A percentile compares a stretch with the other conserved stretches of the same genome.
phyloP scores from a whole-genome alignment of 805 yeast genomes.

The Wickerhamomyces chambardii region DNA sequence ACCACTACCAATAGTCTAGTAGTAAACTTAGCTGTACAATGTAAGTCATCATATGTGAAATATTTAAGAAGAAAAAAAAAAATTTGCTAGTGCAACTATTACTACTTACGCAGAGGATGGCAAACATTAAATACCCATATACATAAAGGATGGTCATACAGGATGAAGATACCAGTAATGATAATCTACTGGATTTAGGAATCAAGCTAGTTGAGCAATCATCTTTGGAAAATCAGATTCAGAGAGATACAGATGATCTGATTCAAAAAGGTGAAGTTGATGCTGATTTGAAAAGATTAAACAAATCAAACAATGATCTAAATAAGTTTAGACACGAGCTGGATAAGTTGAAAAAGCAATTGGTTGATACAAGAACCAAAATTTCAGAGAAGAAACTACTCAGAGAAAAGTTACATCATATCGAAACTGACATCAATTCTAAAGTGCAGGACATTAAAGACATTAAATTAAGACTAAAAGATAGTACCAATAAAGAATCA shows the following conservation, averaged over 20 bases:
- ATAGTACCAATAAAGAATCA: constrained; percentile 5
- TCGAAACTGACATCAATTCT: constrained; percentile 41
- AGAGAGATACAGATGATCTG: constrained; percentile 55
- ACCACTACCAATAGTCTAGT: too few species aligned
- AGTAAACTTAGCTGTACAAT: too few species aligned
- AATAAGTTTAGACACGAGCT: constrained; percentile 34
- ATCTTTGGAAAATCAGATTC: constrained; percentile 67
- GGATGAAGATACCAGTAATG: too few species aligned
- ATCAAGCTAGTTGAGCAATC: constrained; percentile 70
- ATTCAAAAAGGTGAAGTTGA: constrained; percentile 58
- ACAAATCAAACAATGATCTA: constrained; percentile 46
- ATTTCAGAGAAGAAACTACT: constrained; percentile 55
- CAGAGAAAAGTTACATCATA: constrained; percentile 41
- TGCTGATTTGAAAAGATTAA: constrained; percentile 67
- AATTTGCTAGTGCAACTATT: too few species aligned
- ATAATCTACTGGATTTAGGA: constrained; percentile 28
- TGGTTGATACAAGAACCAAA: constrained; percentile 44
- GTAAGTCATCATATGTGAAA: too few species aligned
- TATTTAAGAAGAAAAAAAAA: too few species aligned
- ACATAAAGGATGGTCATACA: too few species aligned
- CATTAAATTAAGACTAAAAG: constrained; percentile 35
- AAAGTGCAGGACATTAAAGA: constrained; percentile 57
- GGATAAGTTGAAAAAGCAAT: constrained; percentile 34
- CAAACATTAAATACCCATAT: too few species aligned
- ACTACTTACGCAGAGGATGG: too few species aligned